Percentiles rank a stretch among this genome's conserved stretches.
phyloP scores from a whole-genome alignment of 2,329 filamentous ascomycete genomes.

The Cercospora berteroae region DNA sequence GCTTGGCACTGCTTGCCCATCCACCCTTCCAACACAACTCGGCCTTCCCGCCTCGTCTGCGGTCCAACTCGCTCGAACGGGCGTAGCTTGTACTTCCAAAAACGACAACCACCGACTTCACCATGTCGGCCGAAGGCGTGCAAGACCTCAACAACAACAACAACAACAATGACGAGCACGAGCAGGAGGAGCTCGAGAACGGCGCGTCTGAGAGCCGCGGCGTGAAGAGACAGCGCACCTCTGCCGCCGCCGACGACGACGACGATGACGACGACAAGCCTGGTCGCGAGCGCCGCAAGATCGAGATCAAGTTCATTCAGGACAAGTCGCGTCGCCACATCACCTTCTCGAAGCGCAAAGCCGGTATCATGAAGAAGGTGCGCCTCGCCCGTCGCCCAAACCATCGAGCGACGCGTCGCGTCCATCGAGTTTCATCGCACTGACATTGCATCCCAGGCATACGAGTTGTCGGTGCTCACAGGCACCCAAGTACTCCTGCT shows the following conservation, averaged over 20 bases:
- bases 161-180: conserved; percentile 35
- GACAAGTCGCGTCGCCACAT: conserved; percentile 99
- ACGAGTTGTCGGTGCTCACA: conserved; percentile 94
- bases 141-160: conserved; percentile 17
- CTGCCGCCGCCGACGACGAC: conserved; percentile 71
- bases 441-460: conserved; percentile 62
- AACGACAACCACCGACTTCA: conserved; percentile 6
- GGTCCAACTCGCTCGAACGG: conserved; percentile 4
- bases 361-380: conserved; percentile 99
- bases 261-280: conserved; percentile 98
- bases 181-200: conserved; percentile 61
- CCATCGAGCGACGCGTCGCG: conserved; percentile 17
- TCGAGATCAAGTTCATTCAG: conserved; percentile 99
- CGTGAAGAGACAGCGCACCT: conserved; percentile 83
- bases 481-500: conserved; percentile 95
- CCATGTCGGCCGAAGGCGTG: conserved; percentile 10
- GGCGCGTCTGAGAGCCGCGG: conserved; percentile 71
- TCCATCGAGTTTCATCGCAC: conserved; percentile 14
- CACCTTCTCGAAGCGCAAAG: conserved; percentile 99
- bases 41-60: background rate
- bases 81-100: conserved; percentile 4
- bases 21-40: background rate
- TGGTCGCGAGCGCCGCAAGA: conserved; percentile 96
- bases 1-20: background rate
- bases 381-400: conserved; percentile 9